Conservation (phyloP, 495 filamentous ascomycete species). For the Pseudevernia furfuracea region DNA sequence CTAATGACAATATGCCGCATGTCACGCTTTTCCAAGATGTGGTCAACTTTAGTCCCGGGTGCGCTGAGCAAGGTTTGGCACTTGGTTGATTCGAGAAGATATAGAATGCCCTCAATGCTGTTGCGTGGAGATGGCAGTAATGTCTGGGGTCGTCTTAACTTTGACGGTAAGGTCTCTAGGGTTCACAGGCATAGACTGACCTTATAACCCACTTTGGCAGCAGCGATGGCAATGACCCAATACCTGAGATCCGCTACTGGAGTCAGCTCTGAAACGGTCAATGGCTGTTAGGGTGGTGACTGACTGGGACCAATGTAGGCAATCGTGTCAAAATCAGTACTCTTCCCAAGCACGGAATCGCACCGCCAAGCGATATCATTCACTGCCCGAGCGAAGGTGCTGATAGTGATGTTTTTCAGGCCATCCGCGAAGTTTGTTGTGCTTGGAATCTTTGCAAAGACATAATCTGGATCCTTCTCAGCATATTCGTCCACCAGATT, state of each 20-base stretch:
- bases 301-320: slow-evolving; percentile 31
- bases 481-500: slow-evolving; percentile 40
- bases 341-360: slow-evolving; percentile 30
- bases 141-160: slow-evolving; percentile 12
- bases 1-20: slow-evolving; percentile 30
- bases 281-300: background rate
- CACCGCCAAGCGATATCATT: slow-evolving; percentile 47
- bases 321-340: slow-evolving; percentile 23
- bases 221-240: slow-evolving; percentile 34
- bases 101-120: slow-evolving; percentile 25
- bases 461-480: slow-evolving; percentile 31
- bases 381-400: slow-evolving; percentile 43
- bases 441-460: slow-evolving; percentile 39
- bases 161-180: background rate
- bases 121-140: slow-evolving; percentile 29
- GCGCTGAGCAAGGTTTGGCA: slow-evolving; percentile 15
- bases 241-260: slow-evolving; percentile 40
- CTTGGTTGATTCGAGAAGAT: slow-evolving; percentile 24
- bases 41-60: slow-evolving; percentile 1
- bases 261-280: background rate
- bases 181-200: slow-evolving; percentile 14
- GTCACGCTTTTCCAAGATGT: slow-evolving; percentile 13
- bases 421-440: slow-evolving; percentile 41
- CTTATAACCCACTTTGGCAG: slow-evolving; percentile 27
- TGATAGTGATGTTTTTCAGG: slow-evolving; percentile 44